phyloP scores from a whole-genome alignment of 1,284 basidiomycete species.

The Chiua sp. region DNA sequence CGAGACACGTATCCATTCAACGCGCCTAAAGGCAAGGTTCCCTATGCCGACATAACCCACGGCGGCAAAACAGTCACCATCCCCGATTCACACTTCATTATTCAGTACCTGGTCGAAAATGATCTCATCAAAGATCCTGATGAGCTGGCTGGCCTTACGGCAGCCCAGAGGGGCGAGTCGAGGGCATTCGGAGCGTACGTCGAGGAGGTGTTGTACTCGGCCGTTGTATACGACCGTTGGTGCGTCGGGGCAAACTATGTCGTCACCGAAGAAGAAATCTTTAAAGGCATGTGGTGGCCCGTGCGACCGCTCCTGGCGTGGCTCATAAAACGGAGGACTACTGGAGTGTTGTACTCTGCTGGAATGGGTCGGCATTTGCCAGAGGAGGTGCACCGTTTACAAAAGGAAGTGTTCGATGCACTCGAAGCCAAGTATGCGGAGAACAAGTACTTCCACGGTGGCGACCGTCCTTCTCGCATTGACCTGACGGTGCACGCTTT shows the following conservation, averaged over 20 bases:
- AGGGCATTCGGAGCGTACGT: conserved; percentile 40
- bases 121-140: conserved; percentile 35
- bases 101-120: conserved; percentile 35
- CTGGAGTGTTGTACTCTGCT: conserved; percentile 17
- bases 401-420: conserved; percentile 37
- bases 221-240: conserved; percentile 39
- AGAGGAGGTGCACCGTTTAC: conserved; percentile 37
- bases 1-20: conserved; percentile 29
- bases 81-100: conserved; percentile 41
- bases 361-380: conserved; percentile 38
- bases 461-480: conserved; percentile 33
- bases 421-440: conserved; percentile 33
- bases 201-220: conserved; percentile 37
- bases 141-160: conserved; percentile 30
- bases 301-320: conserved; percentile 29
- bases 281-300: conserved; percentile 21
- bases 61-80: conserved; percentile 25
- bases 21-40: conserved; percentile 39
- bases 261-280: conserved; percentile 15
- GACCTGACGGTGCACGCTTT: conserved; percentile 39
- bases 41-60: conserved; percentile 36
- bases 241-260: conserved; percentile 32
- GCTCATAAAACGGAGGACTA: conserved; percentile 26
- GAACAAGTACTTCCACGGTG: conserved; percentile 32
- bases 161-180: conserved; percentile 36